A percentile compares a stretch with the other conserved stretches of the same genome.
Evolutionary conservation across 345 rosid species (phyloP).

Genomic region (Rhizophora mangle): DNA sequence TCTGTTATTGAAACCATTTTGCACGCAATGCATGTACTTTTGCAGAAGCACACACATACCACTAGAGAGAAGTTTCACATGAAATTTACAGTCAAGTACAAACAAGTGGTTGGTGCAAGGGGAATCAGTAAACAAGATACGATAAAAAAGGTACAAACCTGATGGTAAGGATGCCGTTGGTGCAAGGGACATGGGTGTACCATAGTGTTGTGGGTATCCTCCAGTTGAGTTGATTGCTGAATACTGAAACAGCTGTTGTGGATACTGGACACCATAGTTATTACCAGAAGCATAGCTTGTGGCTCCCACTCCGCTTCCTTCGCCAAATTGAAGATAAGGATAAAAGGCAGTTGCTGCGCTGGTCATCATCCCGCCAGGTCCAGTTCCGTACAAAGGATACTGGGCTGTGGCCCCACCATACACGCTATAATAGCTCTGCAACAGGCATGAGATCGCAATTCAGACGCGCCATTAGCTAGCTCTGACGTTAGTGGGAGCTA

Average conservation of each 20-base stretch:
- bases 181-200: slow-evolving; percentile 32
- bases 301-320: background rate
- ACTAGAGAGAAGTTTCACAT: too few species aligned
- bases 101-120: too few species aligned
- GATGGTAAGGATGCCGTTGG: slow-evolving; percentile 78
- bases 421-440: slow-evolving; percentile 11
- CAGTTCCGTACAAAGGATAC: slow-evolving; percentile 9
- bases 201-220: background rate
- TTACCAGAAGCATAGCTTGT: background rate
- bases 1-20: too few species aligned
- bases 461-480: background rate
- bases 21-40: too few species aligned
- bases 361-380: background rate
- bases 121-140: background rate
- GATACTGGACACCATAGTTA: slow-evolving; percentile 15
- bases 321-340: slow-evolving; percentile 6
- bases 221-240: background rate
- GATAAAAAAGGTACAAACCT: slow-evolving; percentile 30
- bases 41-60: too few species aligned
- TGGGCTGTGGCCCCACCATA: slow-evolving; percentile 11
- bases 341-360: background rate
- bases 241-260: slow-evolving; percentile 14
- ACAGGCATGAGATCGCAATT: background rate
- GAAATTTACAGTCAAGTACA: too few species aligned
- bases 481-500: background rate